Percentiles rank a stretch among this genome's conserved stretches.
These are phyloP conservation scores for Heteromeles arbutifolia DNA, from an alignment of 306 rosid genomes.

Conservation along the genomic window DNA sequence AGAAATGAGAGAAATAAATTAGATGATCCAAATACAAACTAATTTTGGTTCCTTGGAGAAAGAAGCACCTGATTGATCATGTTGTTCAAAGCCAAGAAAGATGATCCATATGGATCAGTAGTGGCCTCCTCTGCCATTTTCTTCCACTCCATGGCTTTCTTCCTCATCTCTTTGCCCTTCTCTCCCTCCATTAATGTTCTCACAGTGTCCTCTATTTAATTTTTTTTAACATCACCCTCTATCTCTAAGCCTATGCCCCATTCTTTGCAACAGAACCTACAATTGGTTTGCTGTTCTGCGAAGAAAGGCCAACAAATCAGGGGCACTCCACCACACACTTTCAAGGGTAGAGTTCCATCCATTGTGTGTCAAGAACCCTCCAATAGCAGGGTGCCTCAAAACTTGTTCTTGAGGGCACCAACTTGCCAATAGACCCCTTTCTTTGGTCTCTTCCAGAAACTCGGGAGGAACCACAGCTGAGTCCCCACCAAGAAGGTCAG, in stretches of 20 bases:
- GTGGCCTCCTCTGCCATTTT: conserved; percentile 27
- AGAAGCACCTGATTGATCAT: conserved; percentile 23
- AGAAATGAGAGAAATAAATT: too few species aligned
- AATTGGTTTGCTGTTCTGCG: conserved; percentile 68
- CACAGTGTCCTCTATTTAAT: conserved; percentile 34
- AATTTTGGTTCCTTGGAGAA: background rate
- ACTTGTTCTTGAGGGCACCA: conserved; percentile 73
- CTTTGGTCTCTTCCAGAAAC: conserved; percentile 28
- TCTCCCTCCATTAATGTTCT: conserved; percentile 53
- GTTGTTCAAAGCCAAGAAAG: conserved; percentile 24
- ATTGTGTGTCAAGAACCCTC: conserved; percentile 58
- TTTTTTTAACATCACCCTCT: conserved; percentile 36
- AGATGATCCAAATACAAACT: too few species aligned
- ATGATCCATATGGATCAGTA: conserved; percentile 23
- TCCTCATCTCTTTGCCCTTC: conserved; percentile 42
- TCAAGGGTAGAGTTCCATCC: conserved; percentile 84
- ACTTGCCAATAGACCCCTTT: conserved; percentile 29
- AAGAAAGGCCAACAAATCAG: conserved; percentile 78
- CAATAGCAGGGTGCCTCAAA: conserved; percentile 41
- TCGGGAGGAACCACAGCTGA: conserved; percentile 25
- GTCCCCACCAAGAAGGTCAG: background rate
- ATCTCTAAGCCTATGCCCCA: conserved; percentile 74
- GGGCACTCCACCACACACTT: conserved; percentile 52
- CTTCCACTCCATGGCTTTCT: conserved; percentile 43
- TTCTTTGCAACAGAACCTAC: conserved; percentile 38